Conservation (phyloP, 1,284 basidiomycete genomes). For the Takashimella koratensis region DNA sequence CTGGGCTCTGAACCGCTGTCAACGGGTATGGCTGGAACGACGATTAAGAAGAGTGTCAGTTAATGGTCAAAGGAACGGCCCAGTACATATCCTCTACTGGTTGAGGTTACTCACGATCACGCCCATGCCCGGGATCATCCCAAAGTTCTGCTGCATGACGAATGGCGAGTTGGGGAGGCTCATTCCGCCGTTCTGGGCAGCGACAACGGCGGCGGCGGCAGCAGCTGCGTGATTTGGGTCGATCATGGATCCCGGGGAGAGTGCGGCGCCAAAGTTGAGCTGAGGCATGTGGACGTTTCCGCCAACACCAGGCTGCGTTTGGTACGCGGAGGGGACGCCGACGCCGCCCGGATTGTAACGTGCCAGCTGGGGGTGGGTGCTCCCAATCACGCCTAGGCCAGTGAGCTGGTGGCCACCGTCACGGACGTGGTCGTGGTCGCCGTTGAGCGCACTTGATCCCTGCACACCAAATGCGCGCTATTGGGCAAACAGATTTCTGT, state of each 20-base stretch:
- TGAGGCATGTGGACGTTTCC: not conserved
- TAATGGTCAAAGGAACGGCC: too few species aligned
- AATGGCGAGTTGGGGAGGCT: not conserved
- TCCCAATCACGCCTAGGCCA: not conserved
- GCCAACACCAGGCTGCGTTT: not conserved
- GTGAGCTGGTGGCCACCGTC: not conserved
- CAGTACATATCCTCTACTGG: too few species aligned
- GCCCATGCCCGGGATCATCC: not conserved
- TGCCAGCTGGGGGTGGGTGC: not conserved
- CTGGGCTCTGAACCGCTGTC: not conserved
- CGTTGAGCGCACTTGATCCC: not conserved
- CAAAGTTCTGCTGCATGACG: not conserved
- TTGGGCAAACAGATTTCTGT: not conserved
- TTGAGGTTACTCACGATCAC: not conserved
- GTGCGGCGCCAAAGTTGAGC: not conserved
- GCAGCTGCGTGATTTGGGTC: not conserved
- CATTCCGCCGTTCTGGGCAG: not conserved
- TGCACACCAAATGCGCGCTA: not conserved
- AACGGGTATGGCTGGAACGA: not conserved
- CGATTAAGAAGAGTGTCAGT: not conserved
- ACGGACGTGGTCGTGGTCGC: not conserved
- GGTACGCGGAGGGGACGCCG: not conserved
- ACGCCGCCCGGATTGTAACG: not conserved
- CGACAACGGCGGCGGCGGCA: not conserved
- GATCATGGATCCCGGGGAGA: not conserved